Evolutionary conservation across 2,329 filamentous ascomycete species (phyloP).

Genomic region (Fusarium annulatum): DNA sequence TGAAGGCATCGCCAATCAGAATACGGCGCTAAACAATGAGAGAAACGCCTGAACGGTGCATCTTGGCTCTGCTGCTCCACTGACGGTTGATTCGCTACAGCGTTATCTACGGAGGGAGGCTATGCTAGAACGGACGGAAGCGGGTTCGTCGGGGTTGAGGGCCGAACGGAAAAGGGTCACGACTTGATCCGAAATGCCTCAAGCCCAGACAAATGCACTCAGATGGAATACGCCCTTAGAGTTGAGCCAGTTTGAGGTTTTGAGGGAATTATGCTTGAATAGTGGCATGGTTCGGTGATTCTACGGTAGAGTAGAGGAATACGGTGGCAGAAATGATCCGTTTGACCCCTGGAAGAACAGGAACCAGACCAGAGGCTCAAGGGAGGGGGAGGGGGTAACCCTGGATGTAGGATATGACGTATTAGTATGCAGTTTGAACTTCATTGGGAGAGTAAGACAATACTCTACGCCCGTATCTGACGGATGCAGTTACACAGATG

Average conservation of each 20-base stretch:
- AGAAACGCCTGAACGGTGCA: constrained; percentile 3
- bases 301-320: constrained; percentile 9
- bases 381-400: background rate
- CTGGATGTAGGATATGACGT: constrained; percentile 30
- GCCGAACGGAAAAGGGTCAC: constrained; percentile 6
- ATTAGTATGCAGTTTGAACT: constrained; percentile 21
- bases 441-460: constrained; percentile 12
- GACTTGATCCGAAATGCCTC: constrained; percentile 1
- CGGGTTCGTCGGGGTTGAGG: constrained; percentile 23
- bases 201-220: background rate
- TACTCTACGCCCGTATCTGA: background rate
- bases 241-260: background rate
- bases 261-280: constrained; percentile 20
- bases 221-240: background rate
- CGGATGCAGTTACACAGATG: background rate
- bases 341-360: constrained; percentile 20
- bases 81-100: constrained; percentile 14
- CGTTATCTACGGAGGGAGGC: constrained; percentile 31
- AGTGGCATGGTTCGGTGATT: constrained; percentile 31
- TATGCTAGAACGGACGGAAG: constrained; percentile 19
- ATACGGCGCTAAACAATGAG: constrained; percentile 22
- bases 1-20: constrained; percentile 36
- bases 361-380: constrained; percentile 10
- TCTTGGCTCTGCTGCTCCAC: background rate
- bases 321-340: constrained; percentile 27